Evolutionary conservation across 2,329 filamentous ascomycete genomes (phyloP).

Genomic region (Daldinia sp.): DNA sequence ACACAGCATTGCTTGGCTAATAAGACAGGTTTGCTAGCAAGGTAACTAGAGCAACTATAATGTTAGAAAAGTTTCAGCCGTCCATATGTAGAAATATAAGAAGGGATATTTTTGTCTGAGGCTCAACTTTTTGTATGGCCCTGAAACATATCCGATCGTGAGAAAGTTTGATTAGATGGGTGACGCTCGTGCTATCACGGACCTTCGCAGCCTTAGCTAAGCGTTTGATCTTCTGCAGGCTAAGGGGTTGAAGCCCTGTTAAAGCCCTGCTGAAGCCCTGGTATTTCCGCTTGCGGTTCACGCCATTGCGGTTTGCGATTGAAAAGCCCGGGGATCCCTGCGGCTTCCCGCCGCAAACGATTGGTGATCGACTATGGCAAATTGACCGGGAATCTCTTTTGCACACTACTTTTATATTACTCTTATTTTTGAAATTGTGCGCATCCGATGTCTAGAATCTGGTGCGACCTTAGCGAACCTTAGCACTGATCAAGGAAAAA

Average conservation of each 20-base stretch:
- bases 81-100: constrained; percentile 14
- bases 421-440: constrained; percentile 28
- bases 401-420: constrained; percentile 27
- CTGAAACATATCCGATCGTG: constrained; percentile 39
- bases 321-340: constrained; percentile 30
- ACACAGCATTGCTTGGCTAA: constrained; percentile 7
- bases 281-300: constrained; percentile 41
- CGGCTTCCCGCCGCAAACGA: constrained; percentile 30
- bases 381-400: constrained; percentile 38
- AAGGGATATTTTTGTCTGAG: constrained; percentile 28
- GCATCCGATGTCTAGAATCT: constrained; percentile 24
- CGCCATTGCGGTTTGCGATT: constrained; percentile 41
- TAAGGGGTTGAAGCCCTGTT: constrained; percentile 18
- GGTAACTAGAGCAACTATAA: background rate
- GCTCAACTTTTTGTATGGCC: constrained; percentile 27
- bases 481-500: constrained; percentile 7
- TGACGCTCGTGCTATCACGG: constrained; percentile 36
- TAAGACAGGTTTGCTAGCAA: background rate
- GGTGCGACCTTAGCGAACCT: constrained; percentile 12
- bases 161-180: constrained; percentile 41
- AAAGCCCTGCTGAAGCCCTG: constrained; percentile 19
- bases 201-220: constrained; percentile 32
- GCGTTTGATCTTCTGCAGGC: constrained; percentile 42
- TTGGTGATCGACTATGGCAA: constrained; percentile 34
- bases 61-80: constrained; percentile 26